Percentiles rank a stretch among this genome's conserved stretches.
phyloP scores from a whole-genome alignment of 495 filamentous ascomycete species.

The Tetracladium setigerum region DNA sequence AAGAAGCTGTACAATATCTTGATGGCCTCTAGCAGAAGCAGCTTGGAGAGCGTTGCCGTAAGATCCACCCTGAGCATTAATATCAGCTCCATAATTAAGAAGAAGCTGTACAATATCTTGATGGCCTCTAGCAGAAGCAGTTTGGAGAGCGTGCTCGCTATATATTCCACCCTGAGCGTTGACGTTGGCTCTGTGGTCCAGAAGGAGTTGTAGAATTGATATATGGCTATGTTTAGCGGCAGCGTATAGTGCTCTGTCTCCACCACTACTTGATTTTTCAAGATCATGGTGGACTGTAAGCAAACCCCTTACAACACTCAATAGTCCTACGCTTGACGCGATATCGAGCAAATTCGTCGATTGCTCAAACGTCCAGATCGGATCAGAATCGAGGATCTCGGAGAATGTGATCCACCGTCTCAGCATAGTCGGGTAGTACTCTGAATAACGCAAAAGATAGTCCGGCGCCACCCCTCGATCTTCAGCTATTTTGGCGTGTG shows the following conservation, averaged over 20 bases:
- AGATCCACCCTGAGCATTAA: too few species aligned
- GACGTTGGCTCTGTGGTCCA: slow-evolving; percentile 9
- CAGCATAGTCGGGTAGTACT: background rate
- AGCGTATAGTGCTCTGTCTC: slow-evolving; percentile 14
- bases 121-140: slow-evolving; percentile 5
- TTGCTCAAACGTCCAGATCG: background rate
- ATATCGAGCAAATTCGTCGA: slow-evolving; percentile 6
- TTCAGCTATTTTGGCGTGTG: slow-evolving; percentile 8
- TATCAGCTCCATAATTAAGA: too few species aligned
- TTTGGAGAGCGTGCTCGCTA: background rate
- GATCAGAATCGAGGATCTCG: background rate
- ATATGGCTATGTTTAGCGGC: slow-evolving; percentile 3
- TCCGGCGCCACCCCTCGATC: background rate
- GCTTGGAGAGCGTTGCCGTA: slow-evolving; percentile 3
- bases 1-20: background rate
- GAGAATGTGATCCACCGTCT: slow-evolving; percentile 2
- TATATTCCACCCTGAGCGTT: background rate
- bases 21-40: slow-evolving; percentile 6
- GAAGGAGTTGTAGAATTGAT: slow-evolving; percentile 8
- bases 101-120: background rate
- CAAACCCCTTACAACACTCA: slow-evolving; percentile 1
- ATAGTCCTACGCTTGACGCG: slow-evolving; percentile 4
- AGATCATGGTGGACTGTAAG: background rate
- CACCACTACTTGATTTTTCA: background rate
- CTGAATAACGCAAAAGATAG: slow-evolving; percentile 4